Conservation (phyloP, 148 eudicot species). For the Amaranthus cruentus region DNA sequence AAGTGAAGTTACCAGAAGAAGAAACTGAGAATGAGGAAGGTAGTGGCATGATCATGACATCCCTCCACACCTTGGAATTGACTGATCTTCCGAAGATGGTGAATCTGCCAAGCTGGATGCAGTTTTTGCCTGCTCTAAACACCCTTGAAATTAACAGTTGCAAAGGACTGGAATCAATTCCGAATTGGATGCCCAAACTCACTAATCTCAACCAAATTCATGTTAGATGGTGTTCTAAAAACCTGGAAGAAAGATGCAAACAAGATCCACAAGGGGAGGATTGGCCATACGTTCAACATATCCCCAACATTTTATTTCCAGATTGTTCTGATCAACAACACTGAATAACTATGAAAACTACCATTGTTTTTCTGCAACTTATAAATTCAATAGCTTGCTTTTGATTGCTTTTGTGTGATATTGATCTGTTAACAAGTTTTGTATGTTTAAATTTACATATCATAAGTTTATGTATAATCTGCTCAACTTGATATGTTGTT, state of each 20-base stretch:
- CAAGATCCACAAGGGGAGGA: neutral
- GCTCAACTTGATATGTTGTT: too few species aligned
- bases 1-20: too few species aligned
- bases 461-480: too few species aligned
- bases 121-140: neutral
- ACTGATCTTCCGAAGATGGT: neutral
- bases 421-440: too few species aligned
- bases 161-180: neutral
- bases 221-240: neutral
- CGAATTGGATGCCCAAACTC: conserved; percentile 10
- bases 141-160: neutral
- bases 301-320: neutral
- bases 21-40: too few species aligned
- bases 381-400: too few species aligned
- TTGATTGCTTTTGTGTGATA: too few species aligned
- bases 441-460: too few species aligned
- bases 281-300: neutral
- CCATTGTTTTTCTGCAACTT: too few species aligned
- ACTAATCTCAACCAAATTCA: neutral
- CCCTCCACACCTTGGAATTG: neutral
- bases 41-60: neutral
- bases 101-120: conserved; percentile 10
- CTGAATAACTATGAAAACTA: too few species aligned
- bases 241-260: neutral
- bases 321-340: too few species aligned